phyloP scores from a whole-genome alignment of 441 rosid species.

The Raphanus hybrid region DNA sequence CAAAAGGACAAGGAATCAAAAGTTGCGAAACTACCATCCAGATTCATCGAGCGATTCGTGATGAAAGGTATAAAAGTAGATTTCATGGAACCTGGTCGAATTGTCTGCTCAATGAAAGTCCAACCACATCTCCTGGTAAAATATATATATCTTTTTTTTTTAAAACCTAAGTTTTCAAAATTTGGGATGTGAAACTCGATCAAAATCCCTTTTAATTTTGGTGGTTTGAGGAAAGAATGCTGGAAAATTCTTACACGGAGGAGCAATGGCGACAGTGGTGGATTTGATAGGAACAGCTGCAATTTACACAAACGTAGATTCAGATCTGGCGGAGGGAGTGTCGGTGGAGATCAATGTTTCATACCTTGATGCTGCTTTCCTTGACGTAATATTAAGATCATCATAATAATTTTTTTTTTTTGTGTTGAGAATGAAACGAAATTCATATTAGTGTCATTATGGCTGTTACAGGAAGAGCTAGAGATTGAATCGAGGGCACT shows the following conservation, averaged over 20 bases:
- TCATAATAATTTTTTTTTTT: neutral
- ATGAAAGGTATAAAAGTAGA: constrained; percentile 64
- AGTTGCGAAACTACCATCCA: constrained; percentile 49
- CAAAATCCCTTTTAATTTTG: neutral
- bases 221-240: constrained; percentile 52
- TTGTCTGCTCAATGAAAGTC: constrained; percentile 80
- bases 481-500: neutral
- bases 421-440: neutral
- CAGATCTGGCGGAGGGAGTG: constrained; percentile 53
- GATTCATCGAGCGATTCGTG: constrained; percentile 67
- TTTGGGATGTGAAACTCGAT: neutral
- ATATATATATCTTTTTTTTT: no score
- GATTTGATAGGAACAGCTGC: constrained; percentile 86
- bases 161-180: neutral
- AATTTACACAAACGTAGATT: constrained; percentile 56
- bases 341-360: constrained; percentile 87
- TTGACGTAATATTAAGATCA: constrained; percentile 45
- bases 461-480: constrained; percentile 7
- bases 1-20: constrained; percentile 42
- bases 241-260: constrained; percentile 89
- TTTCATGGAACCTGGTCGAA: constrained; percentile 69
- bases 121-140: constrained; percentile 78
- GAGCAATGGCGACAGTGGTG: constrained; percentile 87
- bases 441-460: neutral
- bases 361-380: constrained; percentile 87